Evolutionary conservation across 106 monocot species (phyloP).

Genomic region (Ottelia alismoides): DNA sequence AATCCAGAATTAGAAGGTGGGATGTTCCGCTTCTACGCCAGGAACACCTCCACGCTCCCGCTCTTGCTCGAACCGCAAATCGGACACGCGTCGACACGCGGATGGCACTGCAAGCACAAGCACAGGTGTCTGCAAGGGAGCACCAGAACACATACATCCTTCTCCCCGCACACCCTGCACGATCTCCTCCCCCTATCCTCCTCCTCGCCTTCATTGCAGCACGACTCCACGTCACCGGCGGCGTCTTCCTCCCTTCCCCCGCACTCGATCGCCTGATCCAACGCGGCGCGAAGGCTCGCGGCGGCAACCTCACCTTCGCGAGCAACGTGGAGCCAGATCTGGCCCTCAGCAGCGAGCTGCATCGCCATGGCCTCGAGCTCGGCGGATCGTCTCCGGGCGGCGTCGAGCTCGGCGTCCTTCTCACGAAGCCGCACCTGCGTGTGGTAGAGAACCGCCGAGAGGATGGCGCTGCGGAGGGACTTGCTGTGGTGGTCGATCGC

Average conservation of each 20-base stretch:
- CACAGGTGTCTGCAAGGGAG: too few relatives aligned
- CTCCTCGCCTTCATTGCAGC: conserved; percentile 24
- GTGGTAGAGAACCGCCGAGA: conserved; percentile 8
- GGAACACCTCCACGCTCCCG: conserved; percentile 27
- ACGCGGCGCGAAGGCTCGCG: conserved; percentile 21
- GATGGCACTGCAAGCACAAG: conserved; percentile 39
- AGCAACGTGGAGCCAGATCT: conserved; percentile 46
- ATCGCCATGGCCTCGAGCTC: conserved; percentile 44
- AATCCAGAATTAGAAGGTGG: too few relatives aligned
- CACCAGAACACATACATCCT: conserved; percentile 38
- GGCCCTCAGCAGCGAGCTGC: conserved; percentile 22
- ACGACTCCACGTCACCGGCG: conserved; percentile 40
- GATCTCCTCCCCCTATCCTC: background rate
- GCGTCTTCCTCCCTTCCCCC: too few relatives aligned
- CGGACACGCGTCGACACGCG: conserved; percentile 26
- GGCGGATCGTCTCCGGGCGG: conserved; percentile 14
- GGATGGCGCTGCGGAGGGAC: too few relatives aligned
- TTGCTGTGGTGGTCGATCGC: background rate
- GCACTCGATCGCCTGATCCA: conserved; percentile 48
- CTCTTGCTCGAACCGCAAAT: conserved; percentile 32
- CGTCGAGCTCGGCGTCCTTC: conserved; percentile 39
- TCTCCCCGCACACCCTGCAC: conserved; percentile 32
- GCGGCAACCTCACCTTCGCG: conserved; percentile 44
- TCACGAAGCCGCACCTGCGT: conserved; percentile 16
- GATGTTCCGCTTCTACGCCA: conserved; percentile 18